Percentiles rank a stretch among this genome's conserved stretches.
phyloP scores from a whole-genome alignment of 148 eudicot species.

The Selenicereus undatus region DNA sequence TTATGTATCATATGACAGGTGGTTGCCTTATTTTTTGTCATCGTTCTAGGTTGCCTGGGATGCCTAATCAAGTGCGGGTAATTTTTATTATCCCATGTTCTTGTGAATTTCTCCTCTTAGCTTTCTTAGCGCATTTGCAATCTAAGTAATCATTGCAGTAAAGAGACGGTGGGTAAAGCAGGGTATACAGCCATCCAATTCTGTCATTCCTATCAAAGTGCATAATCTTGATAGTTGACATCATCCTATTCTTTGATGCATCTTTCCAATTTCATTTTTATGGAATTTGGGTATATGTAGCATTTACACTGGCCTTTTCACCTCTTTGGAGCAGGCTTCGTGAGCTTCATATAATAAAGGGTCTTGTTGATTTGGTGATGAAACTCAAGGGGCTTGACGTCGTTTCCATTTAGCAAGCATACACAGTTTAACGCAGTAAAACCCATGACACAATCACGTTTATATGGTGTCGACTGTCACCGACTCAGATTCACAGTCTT shows the following conservation, averaged over 20 bases:
- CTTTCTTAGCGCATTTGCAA: no score
- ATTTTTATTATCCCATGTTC: no score
- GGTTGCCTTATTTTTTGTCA: no score
- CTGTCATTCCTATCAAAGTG: no score
- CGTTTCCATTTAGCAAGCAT: slow-evolving; percentile 29
- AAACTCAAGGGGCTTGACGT: slow-evolving; percentile 40
- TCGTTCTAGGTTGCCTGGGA: no score
- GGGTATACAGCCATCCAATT: no score
- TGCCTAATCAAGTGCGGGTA: no score
- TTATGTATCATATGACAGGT: no score
- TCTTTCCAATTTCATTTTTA: not conserved
- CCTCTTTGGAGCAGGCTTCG: slow-evolving; percentile 29
- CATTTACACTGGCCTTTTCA: not conserved
- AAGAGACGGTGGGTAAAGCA: no score
- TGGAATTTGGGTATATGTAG: not conserved
- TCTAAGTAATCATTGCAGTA: no score
- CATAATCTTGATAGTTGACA: no score
- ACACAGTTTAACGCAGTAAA: slow-evolving; percentile 24
- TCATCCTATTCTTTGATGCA: not conserved
- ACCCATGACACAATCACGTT: not conserved
- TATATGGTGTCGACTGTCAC: not conserved
- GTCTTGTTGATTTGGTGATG: slow-evolving; percentile 37
- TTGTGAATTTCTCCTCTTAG: no score
- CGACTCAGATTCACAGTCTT: not conserved
- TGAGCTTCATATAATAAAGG: slow-evolving; percentile 41